phyloP scores from a whole-genome alignment of 495 filamentous ascomycete species.

The Penicillium simplicissimum region DNA sequence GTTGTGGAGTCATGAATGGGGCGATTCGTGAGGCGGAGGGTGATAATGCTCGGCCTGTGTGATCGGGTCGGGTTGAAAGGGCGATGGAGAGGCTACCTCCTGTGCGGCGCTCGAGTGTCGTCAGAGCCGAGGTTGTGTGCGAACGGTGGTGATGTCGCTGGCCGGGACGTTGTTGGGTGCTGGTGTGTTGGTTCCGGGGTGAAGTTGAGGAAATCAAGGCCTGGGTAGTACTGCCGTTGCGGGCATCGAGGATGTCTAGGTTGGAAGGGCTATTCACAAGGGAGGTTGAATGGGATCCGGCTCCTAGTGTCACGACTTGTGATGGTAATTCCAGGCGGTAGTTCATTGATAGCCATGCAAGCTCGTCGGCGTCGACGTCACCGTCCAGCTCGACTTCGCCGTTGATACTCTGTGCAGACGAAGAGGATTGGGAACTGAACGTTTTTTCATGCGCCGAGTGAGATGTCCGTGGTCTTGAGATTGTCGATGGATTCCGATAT shows the following conservation, averaged over 20 bases:
- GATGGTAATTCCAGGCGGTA: constrained; percentile 68
- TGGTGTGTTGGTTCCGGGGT: background rate
- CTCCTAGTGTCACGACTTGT: constrained; percentile 29
- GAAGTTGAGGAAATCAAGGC: constrained; percentile 8
- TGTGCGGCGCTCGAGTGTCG: constrained; percentile 13
- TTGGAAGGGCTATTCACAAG: constrained; percentile 13
- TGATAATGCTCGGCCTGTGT: constrained; percentile 5
- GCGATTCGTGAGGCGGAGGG: constrained; percentile 17
- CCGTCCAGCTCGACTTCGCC: constrained; percentile 20
- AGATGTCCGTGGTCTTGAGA: constrained; percentile 26
- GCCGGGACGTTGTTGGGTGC: constrained; percentile 4
- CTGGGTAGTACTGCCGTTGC: constrained; percentile 6
- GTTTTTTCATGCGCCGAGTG: constrained; percentile 18
- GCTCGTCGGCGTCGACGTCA: constrained; percentile 53
- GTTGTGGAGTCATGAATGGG: constrained; percentile 30
- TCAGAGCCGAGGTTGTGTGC: constrained; percentile 36
- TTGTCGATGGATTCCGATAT: constrained; percentile 21
- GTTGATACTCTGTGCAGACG: constrained; percentile 38
- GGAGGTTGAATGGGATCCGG: constrained; percentile 13
- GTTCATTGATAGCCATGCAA: constrained; percentile 73
- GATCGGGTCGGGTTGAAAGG: constrained; percentile 25
- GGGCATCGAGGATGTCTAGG: background rate
- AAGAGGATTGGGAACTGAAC: constrained; percentile 32
- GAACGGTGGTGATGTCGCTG: constrained; percentile 38
- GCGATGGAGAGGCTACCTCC: constrained; percentile 21